Evolutionary conservation across 306 rosid species (phyloP).

Genomic region (Argentina anserina): DNA sequence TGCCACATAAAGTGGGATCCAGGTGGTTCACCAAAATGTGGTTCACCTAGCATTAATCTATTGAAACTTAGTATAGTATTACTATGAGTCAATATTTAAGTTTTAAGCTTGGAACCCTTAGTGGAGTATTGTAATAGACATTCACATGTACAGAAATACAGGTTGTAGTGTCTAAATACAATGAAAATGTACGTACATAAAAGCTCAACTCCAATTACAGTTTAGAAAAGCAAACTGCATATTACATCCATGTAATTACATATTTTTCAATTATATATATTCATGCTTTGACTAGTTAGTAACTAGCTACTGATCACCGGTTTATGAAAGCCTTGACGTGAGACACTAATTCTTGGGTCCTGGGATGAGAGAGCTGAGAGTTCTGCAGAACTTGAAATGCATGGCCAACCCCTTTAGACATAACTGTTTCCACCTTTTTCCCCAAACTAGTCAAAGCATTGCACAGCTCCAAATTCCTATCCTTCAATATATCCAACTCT

Average conservation of each 20-base stretch:
- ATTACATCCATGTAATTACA: not conserved
- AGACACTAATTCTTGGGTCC: conserved; percentile 60
- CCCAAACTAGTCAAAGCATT: conserved; percentile 48
- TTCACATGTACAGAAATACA: not conserved
- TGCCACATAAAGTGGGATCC: too few relatives aligned
- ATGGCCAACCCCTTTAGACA: conserved; percentile 75
- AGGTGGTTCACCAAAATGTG: too few relatives aligned
- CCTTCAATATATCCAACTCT: conserved; percentile 70
- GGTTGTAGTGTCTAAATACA: not conserved
- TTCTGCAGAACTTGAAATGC: conserved; percentile 72
- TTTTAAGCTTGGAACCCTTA: too few relatives aligned
- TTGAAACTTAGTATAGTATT: too few relatives aligned
- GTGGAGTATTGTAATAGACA: too few relatives aligned
- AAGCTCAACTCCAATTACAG: not conserved
- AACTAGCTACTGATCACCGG: conserved; percentile 2
- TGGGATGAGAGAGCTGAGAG: conserved; percentile 46
- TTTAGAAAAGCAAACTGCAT: not conserved
- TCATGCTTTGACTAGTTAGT: not conserved
- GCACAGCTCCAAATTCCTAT: conserved; percentile 64
- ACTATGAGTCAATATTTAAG: too few relatives aligned
- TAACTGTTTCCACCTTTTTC: conserved; percentile 51
- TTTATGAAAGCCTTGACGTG: conserved; percentile 46
- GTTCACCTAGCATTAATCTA: too few relatives aligned
- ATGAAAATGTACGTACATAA: not conserved
- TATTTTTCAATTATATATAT: not conserved